A percentile compares a stretch with the other conserved stretches of the same genome.
Evolutionary conservation across 495 filamentous ascomycete genomes (phyloP).

Genomic region (Aspergillus saccharolyticus): DNA sequence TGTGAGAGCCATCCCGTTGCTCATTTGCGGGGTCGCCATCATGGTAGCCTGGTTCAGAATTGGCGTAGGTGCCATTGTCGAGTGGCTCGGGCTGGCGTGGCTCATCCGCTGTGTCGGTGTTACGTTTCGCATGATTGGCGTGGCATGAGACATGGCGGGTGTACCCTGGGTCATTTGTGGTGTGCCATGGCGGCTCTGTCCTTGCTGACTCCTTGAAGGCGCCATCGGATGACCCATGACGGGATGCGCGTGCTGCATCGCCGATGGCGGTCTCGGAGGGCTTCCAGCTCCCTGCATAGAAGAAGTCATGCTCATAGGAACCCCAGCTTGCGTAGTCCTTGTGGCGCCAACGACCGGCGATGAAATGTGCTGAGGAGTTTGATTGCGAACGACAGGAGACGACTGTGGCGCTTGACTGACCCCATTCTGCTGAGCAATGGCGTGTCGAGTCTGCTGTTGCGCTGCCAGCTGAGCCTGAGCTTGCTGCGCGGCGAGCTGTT

Average conservation of each 20-base stretch:
- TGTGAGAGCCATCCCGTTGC: slow-evolving; percentile 30
- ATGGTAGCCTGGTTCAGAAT: slow-evolving; percentile 50
- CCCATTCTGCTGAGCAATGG: slow-evolving; percentile 50
- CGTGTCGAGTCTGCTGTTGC: slow-evolving; percentile 44
- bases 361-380: slow-evolving; percentile 71
- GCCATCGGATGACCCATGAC: slow-evolving; percentile 69
- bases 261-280: slow-evolving; percentile 71
- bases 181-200: slow-evolving; percentile 67
- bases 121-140: slow-evolving; percentile 61
- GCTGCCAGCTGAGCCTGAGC: slow-evolving; percentile 46
- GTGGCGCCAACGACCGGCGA: slow-evolving; percentile 65
- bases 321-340: slow-evolving; percentile 48
- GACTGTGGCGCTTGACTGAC: slow-evolving; percentile 67
- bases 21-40: slow-evolving; percentile 42
- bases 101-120: slow-evolving; percentile 68
- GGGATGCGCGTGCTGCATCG: slow-evolving; percentile 64
- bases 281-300: slow-evolving; percentile 70
- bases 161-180: slow-evolving; percentile 76
- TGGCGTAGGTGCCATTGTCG: slow-evolving; percentile 53
- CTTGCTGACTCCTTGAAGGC: slow-evolving; percentile 73
- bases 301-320: slow-evolving; percentile 74
- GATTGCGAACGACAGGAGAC: slow-evolving; percentile 73
- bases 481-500: slow-evolving; percentile 43
- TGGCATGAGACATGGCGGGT: slow-evolving; percentile 70
- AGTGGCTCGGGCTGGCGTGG: slow-evolving; percentile 63